Percentiles rank a stretch among this genome's conserved stretches.
These are phyloP conservation scores for Gigaspora rosea DNA, from an alignment of 192 early-diverging fungal genomes.

Conservation along the genomic window DNA sequence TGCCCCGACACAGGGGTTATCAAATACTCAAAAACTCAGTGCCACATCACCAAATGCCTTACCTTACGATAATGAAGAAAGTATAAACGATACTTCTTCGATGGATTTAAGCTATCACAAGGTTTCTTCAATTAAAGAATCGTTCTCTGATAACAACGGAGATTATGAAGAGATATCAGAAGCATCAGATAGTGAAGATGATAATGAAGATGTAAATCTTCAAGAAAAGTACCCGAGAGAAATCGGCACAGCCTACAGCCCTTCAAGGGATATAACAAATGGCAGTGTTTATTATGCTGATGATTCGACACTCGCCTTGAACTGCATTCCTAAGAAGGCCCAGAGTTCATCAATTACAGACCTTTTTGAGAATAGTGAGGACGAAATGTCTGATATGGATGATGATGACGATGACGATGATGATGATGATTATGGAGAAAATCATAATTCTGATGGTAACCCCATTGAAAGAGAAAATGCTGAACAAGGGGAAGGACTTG, in stretches of 20 bases:
- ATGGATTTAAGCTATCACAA: too few species aligned
- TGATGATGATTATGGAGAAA: conserved; percentile 12
- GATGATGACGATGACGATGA: conserved; percentile 2
- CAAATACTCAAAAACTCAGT: too few species aligned
- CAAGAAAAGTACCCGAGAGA: conserved; percentile 4
- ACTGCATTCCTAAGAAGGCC: not conserved
- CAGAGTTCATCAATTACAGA: not conserved
- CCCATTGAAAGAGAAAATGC: not conserved
- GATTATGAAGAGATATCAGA: not conserved
- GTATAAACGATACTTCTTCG: not conserved
- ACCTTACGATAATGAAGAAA: too few species aligned
- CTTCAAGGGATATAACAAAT: conserved; percentile 24
- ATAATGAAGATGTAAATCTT: not conserved
- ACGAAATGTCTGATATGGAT: conserved; percentile 30
- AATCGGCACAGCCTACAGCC: not conserved
- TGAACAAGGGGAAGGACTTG: not conserved
- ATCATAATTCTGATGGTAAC: conserved; percentile 1
- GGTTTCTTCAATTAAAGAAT: not conserved
- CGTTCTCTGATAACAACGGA: not conserved
- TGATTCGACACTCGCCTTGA: not conserved
- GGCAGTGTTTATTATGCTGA: conserved; percentile 14
- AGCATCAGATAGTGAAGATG: conserved; percentile 10
- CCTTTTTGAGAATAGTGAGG: conserved; percentile 32
- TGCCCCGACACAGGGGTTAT: too few species aligned
- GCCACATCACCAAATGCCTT: too few species aligned